A percentile compares a stretch with the other conserved stretches of the same genome.
phyloP scores from a whole-genome alignment of 2,329 filamentous ascomycete genomes.

The Trichoderma sp. region DNA sequence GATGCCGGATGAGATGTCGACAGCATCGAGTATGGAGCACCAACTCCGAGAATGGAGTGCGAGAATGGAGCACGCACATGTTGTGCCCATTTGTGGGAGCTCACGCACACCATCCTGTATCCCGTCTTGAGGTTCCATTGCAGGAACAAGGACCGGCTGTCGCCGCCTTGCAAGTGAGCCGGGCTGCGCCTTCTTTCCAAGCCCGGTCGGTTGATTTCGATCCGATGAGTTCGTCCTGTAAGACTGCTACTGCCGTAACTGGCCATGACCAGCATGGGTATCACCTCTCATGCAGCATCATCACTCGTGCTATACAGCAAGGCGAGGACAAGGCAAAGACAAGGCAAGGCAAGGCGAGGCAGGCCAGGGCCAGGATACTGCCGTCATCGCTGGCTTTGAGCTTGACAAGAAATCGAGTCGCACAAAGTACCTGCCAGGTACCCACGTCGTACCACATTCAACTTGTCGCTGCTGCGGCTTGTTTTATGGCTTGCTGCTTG shows the following conservation, averaged over 20 bases:
- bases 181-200: constrained; percentile 3
- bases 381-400: background rate
- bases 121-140: constrained; percentile 7
- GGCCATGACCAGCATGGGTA: background rate
- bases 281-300: background rate
- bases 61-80: constrained; percentile 1
- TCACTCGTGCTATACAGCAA: background rate
- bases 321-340: background rate
- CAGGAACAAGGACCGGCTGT: constrained; percentile 11
- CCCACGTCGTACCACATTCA: background rate
- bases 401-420: background rate
- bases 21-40: background rate
- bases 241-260: background rate
- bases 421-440: background rate
- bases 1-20: background rate
- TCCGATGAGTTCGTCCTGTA: background rate
- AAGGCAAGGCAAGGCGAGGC: background rate
- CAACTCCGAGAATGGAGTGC: background rate
- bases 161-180: constrained; percentile 3
- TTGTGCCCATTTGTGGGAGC: background rate
- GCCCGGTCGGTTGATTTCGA: constrained; percentile 6
- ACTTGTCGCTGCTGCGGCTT: background rate
- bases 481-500: constrained; percentile 3
- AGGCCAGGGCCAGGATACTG: background rate
- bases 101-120: background rate